phyloP scores from a whole-genome alignment of 2,329 filamentous ascomycete species.

The Thermomyces lanuginosus region DNA sequence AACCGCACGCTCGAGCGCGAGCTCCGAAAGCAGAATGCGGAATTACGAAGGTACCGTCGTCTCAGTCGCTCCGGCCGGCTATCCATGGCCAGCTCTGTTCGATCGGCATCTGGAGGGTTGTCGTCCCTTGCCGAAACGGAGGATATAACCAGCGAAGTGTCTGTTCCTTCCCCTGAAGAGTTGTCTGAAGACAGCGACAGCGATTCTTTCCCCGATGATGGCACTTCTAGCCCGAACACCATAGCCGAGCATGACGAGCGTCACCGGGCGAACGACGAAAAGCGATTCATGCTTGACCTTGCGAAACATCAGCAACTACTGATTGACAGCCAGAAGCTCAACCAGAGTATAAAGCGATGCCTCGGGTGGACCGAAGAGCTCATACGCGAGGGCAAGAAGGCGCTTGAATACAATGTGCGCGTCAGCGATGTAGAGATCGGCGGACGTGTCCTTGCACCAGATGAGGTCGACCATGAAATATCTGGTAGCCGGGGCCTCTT shows the following conservation, averaged over 20 bases:
- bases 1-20: conserved; percentile 85
- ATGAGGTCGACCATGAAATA: conserved; percentile 35
- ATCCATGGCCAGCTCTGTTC: conserved; percentile 38
- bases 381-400: conserved; percentile 75
- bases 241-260: conserved; percentile 26
- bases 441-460: conserved; percentile 56
- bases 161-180: conserved; percentile 16
- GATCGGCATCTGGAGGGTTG: conserved; percentile 30
- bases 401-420: conserved; percentile 64
- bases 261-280: conserved; percentile 60
- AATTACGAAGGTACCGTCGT: conserved; percentile 72
- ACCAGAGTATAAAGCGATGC: conserved; percentile 81
- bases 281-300: conserved; percentile 67
- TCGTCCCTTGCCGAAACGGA: conserved; percentile 32
- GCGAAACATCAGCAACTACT: conserved; percentile 78
- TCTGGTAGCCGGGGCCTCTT: conserved; percentile 16
- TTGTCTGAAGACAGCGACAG: conserved; percentile 26
- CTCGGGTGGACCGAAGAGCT: conserved; percentile 78
- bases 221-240: conserved; percentile 19
- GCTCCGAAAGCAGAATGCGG: conserved; percentile 75
- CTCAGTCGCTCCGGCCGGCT: conserved; percentile 66
- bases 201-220: conserved; percentile 19
- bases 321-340: conserved; percentile 84
- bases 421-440: conserved; percentile 68
- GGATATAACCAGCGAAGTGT: conserved; percentile 18